phyloP scores from a whole-genome alignment of 306 rosid genomes.

The Mimosa bimucronata region DNA sequence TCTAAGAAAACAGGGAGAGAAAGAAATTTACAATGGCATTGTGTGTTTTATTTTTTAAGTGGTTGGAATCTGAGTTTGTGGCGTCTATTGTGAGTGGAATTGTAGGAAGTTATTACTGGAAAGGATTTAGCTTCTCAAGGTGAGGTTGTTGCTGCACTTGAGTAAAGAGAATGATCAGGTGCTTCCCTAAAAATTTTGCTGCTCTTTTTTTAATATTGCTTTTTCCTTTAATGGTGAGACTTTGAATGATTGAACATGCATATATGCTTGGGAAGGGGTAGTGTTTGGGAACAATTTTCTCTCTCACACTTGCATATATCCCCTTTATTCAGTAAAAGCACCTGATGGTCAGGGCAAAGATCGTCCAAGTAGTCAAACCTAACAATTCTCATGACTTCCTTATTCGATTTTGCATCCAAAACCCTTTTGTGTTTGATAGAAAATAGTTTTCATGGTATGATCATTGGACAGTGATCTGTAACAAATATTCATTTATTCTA shows the following conservation, averaged over 20 bases:
- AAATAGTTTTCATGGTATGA: background rate
- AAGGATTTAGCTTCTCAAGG: slow-evolving; percentile 75
- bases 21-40: too few species aligned
- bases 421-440: background rate
- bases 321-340: background rate
- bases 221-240: background rate
- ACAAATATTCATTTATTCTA: too few species aligned
- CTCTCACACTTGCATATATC: background rate
- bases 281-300: background rate
- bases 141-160: slow-evolving; percentile 88
- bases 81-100: slow-evolving; percentile 20
- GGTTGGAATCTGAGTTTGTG: slow-evolving; percentile 38
- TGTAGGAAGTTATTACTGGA: slow-evolving; percentile 84
- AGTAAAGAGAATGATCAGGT: too few species aligned
- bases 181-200: background rate
- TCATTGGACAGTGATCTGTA: slow-evolving; percentile 2
- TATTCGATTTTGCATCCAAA: background rate
- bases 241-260: background rate
- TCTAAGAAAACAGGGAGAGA: too few species aligned
- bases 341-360: slow-evolving; percentile 12
- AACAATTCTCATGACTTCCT: too few species aligned
- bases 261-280: background rate
- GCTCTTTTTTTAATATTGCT: slow-evolving; percentile 20
- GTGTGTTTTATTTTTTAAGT: background rate
- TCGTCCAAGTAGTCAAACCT: too few species aligned